These are phyloP conservation scores for Candida maltosa DNA, from an alignment of 805 yeast species.

Conservation along the genomic window DNA sequence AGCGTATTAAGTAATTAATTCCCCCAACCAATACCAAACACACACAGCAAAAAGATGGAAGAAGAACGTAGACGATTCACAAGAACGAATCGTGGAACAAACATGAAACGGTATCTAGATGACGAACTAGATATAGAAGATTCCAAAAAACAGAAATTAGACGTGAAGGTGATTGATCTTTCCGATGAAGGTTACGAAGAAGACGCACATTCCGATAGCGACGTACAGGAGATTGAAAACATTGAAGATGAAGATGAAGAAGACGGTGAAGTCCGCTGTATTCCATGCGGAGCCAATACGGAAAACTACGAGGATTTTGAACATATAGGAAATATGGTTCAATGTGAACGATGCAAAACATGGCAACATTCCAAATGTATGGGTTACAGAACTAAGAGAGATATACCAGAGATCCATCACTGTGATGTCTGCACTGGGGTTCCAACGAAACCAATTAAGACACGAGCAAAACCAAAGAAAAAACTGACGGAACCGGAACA, in stretches of 20 bases:
- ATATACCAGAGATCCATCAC: slow-evolving; percentile 45
- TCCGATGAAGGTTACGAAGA: slow-evolving; percentile 2
- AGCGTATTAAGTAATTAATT: too few species aligned
- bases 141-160: too few species aligned
- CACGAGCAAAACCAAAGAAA: neutral
- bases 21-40: too few species aligned
- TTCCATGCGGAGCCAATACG: slow-evolving; percentile 59
- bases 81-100: too few species aligned
- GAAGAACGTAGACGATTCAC: too few species aligned
- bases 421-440: slow-evolving; percentile 43
- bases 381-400: slow-evolving; percentile 40
- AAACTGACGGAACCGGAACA: slow-evolving; percentile 1
- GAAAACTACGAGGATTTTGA: slow-evolving; percentile 57
- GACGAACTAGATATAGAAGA: too few species aligned
- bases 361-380: slow-evolving; percentile 74
- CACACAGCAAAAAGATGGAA: too few species aligned
- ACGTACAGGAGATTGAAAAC: slow-evolving; percentile 4
- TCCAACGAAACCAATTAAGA: neutral
- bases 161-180: too few species aligned
- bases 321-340: slow-evolving; percentile 44
- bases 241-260: slow-evolving; percentile 17
- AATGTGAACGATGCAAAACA: slow-evolving; percentile 62
- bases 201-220: slow-evolving; percentile 1
- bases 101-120: too few species aligned
- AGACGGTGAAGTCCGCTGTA: slow-evolving; percentile 52